Conservation (phyloP, 352 stramenopile species). For the Globisporangium perplexum region DNA sequence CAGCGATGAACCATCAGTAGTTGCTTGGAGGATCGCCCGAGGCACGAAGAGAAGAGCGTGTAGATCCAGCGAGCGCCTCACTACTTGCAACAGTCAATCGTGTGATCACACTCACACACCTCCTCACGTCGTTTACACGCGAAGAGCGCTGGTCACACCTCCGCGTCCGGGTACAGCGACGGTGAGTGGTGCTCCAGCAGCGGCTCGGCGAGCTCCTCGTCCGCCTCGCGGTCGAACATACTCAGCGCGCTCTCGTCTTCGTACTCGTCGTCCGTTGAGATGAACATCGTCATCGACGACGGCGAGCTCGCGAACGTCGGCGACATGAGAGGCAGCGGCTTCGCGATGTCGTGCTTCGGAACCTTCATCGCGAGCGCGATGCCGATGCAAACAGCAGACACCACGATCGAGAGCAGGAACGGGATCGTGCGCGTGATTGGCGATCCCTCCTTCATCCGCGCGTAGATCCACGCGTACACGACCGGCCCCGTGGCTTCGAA, state of each 20-base stretch:
- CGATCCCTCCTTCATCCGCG: constrained; percentile 34
- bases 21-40: no score
- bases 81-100: no score
- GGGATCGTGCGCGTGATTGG: constrained; percentile 44
- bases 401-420: constrained; percentile 43
- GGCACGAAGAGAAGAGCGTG: no score
- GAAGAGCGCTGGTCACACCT: constrained; percentile 1
- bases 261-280: constrained; percentile 45
- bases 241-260: constrained; percentile 13
- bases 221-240: constrained; percentile 20
- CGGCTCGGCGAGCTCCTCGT: constrained; percentile 38
- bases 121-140: no score
- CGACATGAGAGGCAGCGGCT: constrained; percentile 26
- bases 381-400: constrained; percentile 45
- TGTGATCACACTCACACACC: no score
- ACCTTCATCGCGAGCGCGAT: constrained; percentile 39
- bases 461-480: constrained; percentile 53
- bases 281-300: constrained; percentile 41
- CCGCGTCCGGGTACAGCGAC: constrained; percentile 21
- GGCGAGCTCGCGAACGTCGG: constrained; percentile 34
- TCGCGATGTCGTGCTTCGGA: constrained; percentile 12
- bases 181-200: constrained; percentile 23
- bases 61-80: background rate
- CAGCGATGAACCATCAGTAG: background rate
- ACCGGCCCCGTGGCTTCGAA: constrained; percentile 58